Evolutionary conservation across 768 basidiomycete genomes (phyloP), one percentile per base, ranked within the genome.

Genomic region (Hemileccinum rubropunctum): DNA sequence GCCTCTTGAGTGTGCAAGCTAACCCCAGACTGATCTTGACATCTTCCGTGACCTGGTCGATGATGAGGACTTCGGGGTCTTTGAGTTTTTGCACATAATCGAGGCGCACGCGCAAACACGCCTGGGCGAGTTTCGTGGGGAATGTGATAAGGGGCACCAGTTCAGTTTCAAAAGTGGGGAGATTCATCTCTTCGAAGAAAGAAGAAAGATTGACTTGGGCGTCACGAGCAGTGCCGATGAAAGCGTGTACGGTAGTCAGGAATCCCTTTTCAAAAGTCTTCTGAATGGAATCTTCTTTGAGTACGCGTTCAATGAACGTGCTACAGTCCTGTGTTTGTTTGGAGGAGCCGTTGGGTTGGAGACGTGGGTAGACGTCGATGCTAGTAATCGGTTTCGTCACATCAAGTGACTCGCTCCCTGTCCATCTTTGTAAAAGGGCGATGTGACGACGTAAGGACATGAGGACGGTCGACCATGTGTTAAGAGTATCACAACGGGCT

Each of bases 241-340:
- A 88, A 13, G 83, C 75, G 66, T 93, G 88, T 7, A 95, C 82
- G n/a, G 90, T 92, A 35, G 83, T 84, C 59, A 93, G 77, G 57
- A 88, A 91, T 13, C 88, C 87, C 58, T 88, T 92, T 68, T 95
- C 92, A 66, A 99, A 98, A 9, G 91, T 93, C 53, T 87, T 80
- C 68, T 95, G 90, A 61, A 98, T 85, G n/a, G 87, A 87, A 61
- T 98, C 95, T 68, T 98, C 95, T 66, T 98, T 98, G 50, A 97
- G 77, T 21, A 98, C 73, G 26, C 93, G 83, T 66, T 98, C 97
- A 30, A 98, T 87, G 66, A 98, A 99, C 32, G 89, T 91, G 17
- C 85, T 84, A 18, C 85, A 83, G 57, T 86, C 86, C 5, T 82
- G 66, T 39, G 75, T 72, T 43, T 60, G 58, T 51, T 83, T 83